phyloP scores from a whole-genome alignment of 1,139 yeast species.

The Geotrichum citri-aurantii region DNA sequence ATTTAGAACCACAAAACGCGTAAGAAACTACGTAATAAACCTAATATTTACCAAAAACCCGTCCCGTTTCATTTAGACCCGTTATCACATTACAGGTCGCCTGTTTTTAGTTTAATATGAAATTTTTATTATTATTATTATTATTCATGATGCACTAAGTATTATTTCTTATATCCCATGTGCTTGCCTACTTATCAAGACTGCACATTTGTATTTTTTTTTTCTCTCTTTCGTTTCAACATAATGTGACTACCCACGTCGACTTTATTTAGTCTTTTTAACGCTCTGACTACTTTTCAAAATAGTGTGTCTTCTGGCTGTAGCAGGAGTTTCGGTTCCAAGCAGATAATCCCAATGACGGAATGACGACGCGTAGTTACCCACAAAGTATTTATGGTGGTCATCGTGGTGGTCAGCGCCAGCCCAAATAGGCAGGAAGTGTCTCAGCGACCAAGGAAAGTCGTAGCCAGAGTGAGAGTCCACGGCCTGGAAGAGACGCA shows the following conservation, averaged over 20 bases:
- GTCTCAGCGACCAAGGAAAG: constrained; percentile 92
- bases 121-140: too few species aligned
- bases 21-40: too few species aligned
- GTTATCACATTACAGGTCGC: too few species aligned
- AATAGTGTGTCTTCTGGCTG: constrained; percentile 48
- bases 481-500: constrained; percentile 87
- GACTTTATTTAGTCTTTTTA: background rate
- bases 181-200: background rate
- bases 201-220: too few species aligned
- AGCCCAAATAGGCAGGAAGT: constrained; percentile 92
- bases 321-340: constrained; percentile 63
- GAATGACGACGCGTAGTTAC: constrained; percentile 88
- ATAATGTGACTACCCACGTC: background rate
- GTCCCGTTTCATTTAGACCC: too few species aligned
- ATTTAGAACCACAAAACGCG: too few species aligned
- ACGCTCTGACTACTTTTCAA: constrained; percentile 2
- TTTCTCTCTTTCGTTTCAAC: background rate
- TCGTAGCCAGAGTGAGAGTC: constrained; percentile 97
- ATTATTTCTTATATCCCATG: background rate
- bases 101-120: too few species aligned
- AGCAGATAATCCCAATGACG: constrained; percentile 88
- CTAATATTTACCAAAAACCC: too few species aligned
- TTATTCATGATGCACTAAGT: background rate
- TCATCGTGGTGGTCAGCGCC: constrained; percentile 98
- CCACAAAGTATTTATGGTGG: constrained; percentile 85